phyloP scores from a whole-genome alignment of 2,329 filamentous ascomycete genomes.

The Calonectria fujianensis region DNA sequence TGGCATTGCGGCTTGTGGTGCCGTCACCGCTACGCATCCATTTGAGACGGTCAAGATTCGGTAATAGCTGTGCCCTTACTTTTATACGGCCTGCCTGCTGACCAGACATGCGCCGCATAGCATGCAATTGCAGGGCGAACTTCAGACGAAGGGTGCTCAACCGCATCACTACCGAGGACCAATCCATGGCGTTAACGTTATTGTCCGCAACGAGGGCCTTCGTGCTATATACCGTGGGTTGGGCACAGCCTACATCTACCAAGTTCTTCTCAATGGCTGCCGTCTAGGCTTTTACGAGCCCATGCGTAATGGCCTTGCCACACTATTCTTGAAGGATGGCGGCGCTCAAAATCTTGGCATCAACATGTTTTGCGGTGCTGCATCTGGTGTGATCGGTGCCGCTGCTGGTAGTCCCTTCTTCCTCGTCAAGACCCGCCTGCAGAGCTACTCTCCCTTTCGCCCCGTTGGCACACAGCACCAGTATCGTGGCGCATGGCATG shows the following conservation, averaged over 20 bases:
- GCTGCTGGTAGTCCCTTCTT: constrained; percentile 98
- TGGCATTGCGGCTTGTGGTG: constrained; percentile 96
- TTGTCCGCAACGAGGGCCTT: constrained; percentile 91
- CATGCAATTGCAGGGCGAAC: constrained; percentile 96
- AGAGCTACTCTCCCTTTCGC: constrained; percentile 93
- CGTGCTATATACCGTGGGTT: constrained; percentile 91
- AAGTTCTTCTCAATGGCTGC: constrained; percentile 96
- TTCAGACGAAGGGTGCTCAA: constrained; percentile 89
- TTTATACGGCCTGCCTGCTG: constrained; percentile 23
- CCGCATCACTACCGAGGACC: constrained; percentile 93
- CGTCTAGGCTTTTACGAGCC: constrained; percentile 98
- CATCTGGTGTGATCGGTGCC: constrained; percentile 92
- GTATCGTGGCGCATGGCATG: constrained; percentile 91
- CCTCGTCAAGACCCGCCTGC: constrained; percentile 95
- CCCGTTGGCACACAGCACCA: constrained; percentile 98
- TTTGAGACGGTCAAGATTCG: constrained; percentile 99
- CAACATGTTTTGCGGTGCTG: constrained; percentile 95
- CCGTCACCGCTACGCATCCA: constrained; percentile 96
- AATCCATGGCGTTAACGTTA: constrained; percentile 92
- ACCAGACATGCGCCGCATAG: constrained; percentile 63
- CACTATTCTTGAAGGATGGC: constrained; percentile 81
- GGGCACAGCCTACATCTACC: constrained; percentile 95
- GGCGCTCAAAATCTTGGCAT: constrained; percentile 89
- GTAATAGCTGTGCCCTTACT: constrained; percentile 67
- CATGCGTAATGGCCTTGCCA: constrained; percentile 83